Percentiles rank a stretch among this genome's conserved stretches.
Conservation (phyloP, 2,329 filamentous ascomycete genomes). For the Didymella exigua region DNA sequence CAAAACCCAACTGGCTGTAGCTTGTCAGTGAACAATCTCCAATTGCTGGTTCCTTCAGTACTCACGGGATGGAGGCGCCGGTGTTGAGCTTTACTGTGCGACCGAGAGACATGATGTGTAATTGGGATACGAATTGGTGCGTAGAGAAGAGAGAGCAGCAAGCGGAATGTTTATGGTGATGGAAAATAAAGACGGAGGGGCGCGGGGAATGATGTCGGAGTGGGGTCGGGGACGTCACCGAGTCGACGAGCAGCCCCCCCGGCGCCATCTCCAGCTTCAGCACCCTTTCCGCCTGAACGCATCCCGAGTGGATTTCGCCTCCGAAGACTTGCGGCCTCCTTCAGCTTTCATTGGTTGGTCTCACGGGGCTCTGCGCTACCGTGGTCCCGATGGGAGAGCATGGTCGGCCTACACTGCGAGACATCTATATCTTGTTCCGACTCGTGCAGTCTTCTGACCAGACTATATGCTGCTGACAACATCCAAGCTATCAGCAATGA, state of each 20-base stretch:
- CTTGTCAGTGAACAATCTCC: conserved; percentile 63
- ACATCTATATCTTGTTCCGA: background rate
- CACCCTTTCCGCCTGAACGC: conserved; percentile 5
- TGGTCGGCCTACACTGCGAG: conserved; percentile 3
- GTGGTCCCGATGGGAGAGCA: background rate
- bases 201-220: conserved; percentile 21
- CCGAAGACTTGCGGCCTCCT: conserved; percentile 9
- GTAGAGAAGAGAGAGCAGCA: background rate
- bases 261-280: conserved; percentile 18
- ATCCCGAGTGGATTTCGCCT: conserved; percentile 2
- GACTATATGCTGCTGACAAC: no score
- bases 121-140: conserved; percentile 5
- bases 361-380: background rate
- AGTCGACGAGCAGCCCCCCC: conserved; percentile 19
- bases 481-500: no score
- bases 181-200: conserved; percentile 6
- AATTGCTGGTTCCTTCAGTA: conserved; percentile 66
- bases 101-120: conserved; percentile 36
- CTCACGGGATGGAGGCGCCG: conserved; percentile 76
- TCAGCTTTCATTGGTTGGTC: conserved; percentile 4
- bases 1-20: conserved; percentile 60
- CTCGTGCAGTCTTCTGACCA: background rate
- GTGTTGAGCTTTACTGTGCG: conserved; percentile 62
- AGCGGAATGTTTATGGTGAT: conserved; percentile 13
- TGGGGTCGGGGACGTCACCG: conserved; percentile 27